These are phyloP conservation scores for Ceratocystis diversiconidia DNA, from an alignment of 2,329 filamentous ascomycete genomes.

Conservation along the genomic window DNA sequence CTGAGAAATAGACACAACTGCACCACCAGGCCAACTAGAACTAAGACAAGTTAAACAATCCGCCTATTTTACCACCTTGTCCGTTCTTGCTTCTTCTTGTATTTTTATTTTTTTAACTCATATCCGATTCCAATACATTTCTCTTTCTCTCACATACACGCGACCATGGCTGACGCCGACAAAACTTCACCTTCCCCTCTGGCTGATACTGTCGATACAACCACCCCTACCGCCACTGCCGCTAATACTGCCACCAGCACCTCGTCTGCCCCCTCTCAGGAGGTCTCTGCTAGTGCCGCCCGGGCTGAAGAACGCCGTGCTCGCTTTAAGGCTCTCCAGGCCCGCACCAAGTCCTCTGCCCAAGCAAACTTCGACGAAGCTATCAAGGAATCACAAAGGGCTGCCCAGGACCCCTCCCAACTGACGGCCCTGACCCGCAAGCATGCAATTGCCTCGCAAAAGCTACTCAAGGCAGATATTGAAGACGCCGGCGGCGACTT, in stretches of 20 bases:
- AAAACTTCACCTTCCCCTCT: neutral
- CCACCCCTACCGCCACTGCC: conserved; percentile 14
- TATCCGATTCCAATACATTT: neutral
- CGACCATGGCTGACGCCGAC: conserved; percentile 17
- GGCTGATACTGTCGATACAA: neutral
- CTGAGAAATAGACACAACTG: too few relatives aligned
- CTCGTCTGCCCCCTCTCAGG: conserved; percentile 15
- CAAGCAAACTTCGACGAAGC: conserved; percentile 72
- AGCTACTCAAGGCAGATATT: conserved; percentile 81
- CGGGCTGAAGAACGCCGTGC: conserved; percentile 55
- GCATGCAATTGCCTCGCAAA: conserved; percentile 77
- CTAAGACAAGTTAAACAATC: too few relatives aligned
- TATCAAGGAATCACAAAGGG: conserved; percentile 65
- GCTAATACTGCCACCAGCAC: neutral
- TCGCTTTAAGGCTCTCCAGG: conserved; percentile 76
- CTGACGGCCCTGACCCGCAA: conserved; percentile 70
- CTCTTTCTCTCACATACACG: neutral
- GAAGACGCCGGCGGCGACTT: conserved; percentile 81
- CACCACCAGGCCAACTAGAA: too few relatives aligned
- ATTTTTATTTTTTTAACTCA: too few relatives aligned
- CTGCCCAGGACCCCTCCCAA: conserved; percentile 62
- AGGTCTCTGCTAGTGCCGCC: conserved; percentile 23
- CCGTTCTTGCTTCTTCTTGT: neutral
- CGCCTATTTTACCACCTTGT: too few relatives aligned
- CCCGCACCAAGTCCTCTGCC: conserved; percentile 58